Evolutionary conservation across 2,329 filamentous ascomycete species (phyloP), one percentile per base, ranked within the genome.

Genomic region (Pyrenophora seminiperda): DNA sequence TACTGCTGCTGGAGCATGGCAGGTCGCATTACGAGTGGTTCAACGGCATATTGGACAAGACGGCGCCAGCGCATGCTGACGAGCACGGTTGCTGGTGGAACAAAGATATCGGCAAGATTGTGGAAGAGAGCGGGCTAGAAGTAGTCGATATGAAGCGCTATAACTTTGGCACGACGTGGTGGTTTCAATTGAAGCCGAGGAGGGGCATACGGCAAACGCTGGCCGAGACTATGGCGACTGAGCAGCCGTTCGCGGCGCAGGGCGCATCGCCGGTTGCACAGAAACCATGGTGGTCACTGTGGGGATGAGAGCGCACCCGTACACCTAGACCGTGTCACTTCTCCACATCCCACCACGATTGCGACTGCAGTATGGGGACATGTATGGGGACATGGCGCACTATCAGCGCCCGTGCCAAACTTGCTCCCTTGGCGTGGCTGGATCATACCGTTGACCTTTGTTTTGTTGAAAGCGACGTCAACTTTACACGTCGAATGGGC

Each of bases 41-140:
- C 54, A 80, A 81, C 63, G 64, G 60, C 9, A 59, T 78, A 29
- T 62, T 81, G 42, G 77, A 80, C 57, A 72, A 72, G 44, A 66
- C 73, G 7, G 78, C 78, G 14, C 67, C 75, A 31, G 73, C 71
- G 50, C 78, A 80, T 56, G 78, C 78, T 1, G 73, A 78, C 41
- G 69, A 74, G 37, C 76, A 79, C 53, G 78, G 78, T 14, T 81
- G 78, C 58, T 81, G 78, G 77, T 80, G 75, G 74, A 80, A 81
- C 56, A 77, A 77, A 54, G 78, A 81, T 45, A 78, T 81, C 56
- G 77, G 74, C 6, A 70, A 67, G 47, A 75, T 81, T 46, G 76
- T 80, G 7, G 66, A 75, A 40, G 70, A 76, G n/a, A 77, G 73
- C 45, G 77, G 77, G 13, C 59, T 81, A 37, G 76, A 79, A 50